Evolutionary conservation across 257 asterid genomes (phyloP).

Genomic region (Anisodus tanguticus): DNA sequence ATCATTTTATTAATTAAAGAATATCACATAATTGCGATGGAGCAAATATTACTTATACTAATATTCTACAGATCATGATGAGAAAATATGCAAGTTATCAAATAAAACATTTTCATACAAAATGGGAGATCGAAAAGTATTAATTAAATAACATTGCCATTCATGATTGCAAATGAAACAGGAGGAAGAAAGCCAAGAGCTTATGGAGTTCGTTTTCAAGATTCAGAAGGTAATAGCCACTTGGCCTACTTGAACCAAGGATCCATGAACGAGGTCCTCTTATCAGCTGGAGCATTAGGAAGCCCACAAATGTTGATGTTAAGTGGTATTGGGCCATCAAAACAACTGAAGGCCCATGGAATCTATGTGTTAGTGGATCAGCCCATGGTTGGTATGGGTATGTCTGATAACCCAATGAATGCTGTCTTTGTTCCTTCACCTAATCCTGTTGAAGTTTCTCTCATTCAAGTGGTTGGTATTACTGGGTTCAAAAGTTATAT

Average conservation of each 20-base stretch:
- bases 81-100: too few species aligned
- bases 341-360: slow-evolving; percentile 35
- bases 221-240: slow-evolving; percentile 52
- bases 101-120: too few species aligned
- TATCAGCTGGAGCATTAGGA: slow-evolving; percentile 85
- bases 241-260: slow-evolving; percentile 53
- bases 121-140: too few species aligned
- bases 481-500: slow-evolving; percentile 55
- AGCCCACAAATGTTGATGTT: slow-evolving; percentile 84
- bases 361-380: slow-evolving; percentile 44
- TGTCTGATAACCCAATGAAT: slow-evolving; percentile 85
- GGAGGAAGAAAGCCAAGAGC: slow-evolving; percentile 50
- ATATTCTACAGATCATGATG: too few species aligned
- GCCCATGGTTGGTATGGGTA: slow-evolving; percentile 72
- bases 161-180: not conserved
- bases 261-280: slow-evolving; percentile 51
- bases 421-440: slow-evolving; percentile 61
- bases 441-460: slow-evolving; percentile 57
- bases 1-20: too few species aligned
- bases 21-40: too few species aligned
- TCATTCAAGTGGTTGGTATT: slow-evolving; percentile 66
- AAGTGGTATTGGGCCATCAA: slow-evolving; percentile 62
- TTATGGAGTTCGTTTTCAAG: slow-evolving; percentile 58
- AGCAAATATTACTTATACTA: too few species aligned
- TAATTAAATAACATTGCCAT: not conserved